phyloP scores from a whole-genome alignment of 2,329 filamentous ascomycete species.

The Pseudophaeomoniella oleicola region DNA sequence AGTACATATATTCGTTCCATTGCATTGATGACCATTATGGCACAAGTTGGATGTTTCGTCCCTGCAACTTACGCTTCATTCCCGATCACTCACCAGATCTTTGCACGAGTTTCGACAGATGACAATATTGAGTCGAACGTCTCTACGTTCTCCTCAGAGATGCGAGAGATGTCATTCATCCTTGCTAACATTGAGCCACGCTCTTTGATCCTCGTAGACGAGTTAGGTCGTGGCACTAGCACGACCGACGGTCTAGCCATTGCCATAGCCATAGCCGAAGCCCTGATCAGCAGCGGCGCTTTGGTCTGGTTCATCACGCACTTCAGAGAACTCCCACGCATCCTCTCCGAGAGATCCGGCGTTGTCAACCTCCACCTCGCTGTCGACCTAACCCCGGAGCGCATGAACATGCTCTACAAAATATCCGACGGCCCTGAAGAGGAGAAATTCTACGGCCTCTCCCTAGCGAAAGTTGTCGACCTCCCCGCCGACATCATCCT shows the following conservation, averaged over 20 bases:
- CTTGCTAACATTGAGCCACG: slow-evolving; percentile 63
- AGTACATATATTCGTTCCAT: slow-evolving; percentile 85
- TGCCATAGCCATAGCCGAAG: slow-evolving; percentile 78
- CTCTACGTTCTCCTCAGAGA: slow-evolving; percentile 86
- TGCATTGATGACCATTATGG: slow-evolving; percentile 79
- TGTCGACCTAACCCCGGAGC: slow-evolving; percentile 47
- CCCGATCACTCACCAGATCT: slow-evolving; percentile 66
- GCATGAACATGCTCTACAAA: slow-evolving; percentile 80
- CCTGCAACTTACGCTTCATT: slow-evolving; percentile 75
- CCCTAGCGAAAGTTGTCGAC: slow-evolving; percentile 59
- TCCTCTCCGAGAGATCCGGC: slow-evolving; percentile 59
- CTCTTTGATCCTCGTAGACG: slow-evolving; percentile 76
- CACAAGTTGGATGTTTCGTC: slow-evolving; percentile 81
- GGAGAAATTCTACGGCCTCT: slow-evolving; percentile 70
- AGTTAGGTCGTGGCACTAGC: slow-evolving; percentile 81
- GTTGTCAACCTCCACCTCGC: slow-evolving; percentile 73
- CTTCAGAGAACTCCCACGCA: slow-evolving; percentile 66
- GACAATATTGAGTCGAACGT: slow-evolving; percentile 83
- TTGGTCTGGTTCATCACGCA: slow-evolving; percentile 91
- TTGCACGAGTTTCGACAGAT: slow-evolving; percentile 74
- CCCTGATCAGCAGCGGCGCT: slow-evolving; percentile 62
- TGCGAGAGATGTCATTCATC: slow-evolving; percentile 93
- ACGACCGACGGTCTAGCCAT: slow-evolving; percentile 80
- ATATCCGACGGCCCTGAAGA: slow-evolving; percentile 56
- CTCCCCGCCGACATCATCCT: slow-evolving; percentile 55